Conservation (phyloP, 73 alveolate species). For the Uronychia binucleata region DNA sequence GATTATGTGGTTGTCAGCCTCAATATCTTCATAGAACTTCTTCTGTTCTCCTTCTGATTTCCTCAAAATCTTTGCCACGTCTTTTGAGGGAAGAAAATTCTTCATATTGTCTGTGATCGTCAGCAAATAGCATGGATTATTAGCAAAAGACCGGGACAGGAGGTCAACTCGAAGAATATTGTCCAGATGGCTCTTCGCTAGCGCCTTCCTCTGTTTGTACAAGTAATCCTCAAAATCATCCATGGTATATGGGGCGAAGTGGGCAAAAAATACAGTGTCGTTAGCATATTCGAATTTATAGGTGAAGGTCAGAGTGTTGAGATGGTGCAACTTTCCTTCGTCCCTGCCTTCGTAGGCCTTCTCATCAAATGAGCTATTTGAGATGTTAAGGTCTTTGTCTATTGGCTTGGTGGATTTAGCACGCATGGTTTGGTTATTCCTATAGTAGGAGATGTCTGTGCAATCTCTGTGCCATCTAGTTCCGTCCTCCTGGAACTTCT, state of each 20-base stretch:
- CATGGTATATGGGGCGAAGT: constrained; percentile 89
- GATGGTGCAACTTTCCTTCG: neutral
- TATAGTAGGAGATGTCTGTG: constrained; percentile 21
- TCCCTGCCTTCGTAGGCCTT: neutral
- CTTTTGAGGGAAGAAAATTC: neutral
- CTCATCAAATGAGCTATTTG: neutral
- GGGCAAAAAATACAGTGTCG: constrained; percentile 92
- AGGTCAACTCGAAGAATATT: constrained; percentile 13
- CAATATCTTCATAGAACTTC: neutral
- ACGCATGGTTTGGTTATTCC: constrained; percentile 8
- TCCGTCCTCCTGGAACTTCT: constrained; percentile 26
- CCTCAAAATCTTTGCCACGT: constrained; percentile 31
- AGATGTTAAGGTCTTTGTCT: neutral
- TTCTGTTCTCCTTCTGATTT: neutral
- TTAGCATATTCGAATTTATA: constrained; percentile 79
- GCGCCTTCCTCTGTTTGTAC: constrained; percentile 6
- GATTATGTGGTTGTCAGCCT: constrained; percentile 1
- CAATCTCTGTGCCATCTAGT: constrained; percentile 76
- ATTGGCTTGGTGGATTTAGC: neutral
- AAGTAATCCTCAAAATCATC: constrained; percentile 66
- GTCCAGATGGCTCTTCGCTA: neutral
- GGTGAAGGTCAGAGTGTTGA: constrained; percentile 78
- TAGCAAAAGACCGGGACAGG: constrained; percentile 8
- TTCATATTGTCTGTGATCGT: constrained; percentile 38
- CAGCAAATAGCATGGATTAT: constrained; percentile 15